These are phyloP conservation scores for Durio zibethinus DNA, from an alignment of 345 rosid species.

Conservation along the genomic window DNA sequence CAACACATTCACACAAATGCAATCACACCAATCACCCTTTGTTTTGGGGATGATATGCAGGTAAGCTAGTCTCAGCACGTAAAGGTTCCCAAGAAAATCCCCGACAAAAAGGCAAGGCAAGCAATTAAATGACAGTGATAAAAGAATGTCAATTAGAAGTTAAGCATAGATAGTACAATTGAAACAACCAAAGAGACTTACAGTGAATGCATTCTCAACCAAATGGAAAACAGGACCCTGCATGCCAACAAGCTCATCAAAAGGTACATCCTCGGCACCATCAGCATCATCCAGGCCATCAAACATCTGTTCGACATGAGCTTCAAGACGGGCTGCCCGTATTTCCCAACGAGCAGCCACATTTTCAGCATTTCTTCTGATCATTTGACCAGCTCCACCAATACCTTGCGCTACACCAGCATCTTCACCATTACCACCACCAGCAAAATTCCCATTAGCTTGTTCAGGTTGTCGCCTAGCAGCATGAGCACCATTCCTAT, in stretches of 20 bases:
- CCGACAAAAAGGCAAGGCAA: neutral
- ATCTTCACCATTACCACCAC: slow-evolving; percentile 80
- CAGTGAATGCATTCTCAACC: slow-evolving; percentile 99
- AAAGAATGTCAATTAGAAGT: neutral
- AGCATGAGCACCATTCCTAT: slow-evolving; percentile 86
- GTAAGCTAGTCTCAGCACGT: neutral
- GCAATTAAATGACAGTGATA: neutral
- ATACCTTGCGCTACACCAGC: slow-evolving; percentile 70
- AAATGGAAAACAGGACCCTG: slow-evolving; percentile 99
- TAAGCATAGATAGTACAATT: neutral
- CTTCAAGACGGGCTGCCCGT: slow-evolving; percentile 99
- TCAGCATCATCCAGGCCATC: slow-evolving; percentile 99
- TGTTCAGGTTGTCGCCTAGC: slow-evolving; percentile 70
- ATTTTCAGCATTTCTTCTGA: slow-evolving; percentile 90
- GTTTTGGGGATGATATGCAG: neutral
- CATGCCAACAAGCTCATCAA: slow-evolving; percentile 99
- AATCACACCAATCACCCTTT: neutral
- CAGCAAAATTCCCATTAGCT: slow-evolving; percentile 75
- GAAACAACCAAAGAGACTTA: slow-evolving; percentile 38
- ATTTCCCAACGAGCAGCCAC: slow-evolving; percentile 97
- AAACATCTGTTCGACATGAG: slow-evolving; percentile 98
- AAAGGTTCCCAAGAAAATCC: neutral
- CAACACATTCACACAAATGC: neutral
- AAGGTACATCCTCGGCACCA: slow-evolving; percentile 99
- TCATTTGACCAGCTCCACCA: slow-evolving; percentile 73